Evolutionary conservation across 371 early-diverging fungal species (phyloP).

Genomic region (Zopfochytrium polystomum): DNA sequence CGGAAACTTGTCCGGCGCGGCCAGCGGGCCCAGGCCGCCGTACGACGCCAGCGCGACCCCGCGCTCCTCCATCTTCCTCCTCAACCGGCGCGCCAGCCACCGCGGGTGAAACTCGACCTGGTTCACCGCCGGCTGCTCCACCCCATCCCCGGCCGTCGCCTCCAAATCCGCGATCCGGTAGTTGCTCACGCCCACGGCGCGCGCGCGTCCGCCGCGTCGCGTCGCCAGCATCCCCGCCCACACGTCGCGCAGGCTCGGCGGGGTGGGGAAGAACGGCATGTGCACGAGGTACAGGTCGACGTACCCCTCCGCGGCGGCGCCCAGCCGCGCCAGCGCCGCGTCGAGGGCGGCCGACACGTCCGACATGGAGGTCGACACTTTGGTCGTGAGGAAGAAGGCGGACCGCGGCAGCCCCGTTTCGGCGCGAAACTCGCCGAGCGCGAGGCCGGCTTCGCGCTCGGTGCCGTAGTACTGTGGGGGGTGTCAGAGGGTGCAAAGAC

Average conservation of each 20-base stretch:
- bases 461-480: too few species aligned
- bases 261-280: conserved; percentile 55
- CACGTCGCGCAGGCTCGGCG: conserved; percentile 30
- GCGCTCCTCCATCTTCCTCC: not conserved
- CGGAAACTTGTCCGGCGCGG: conserved; percentile 20
- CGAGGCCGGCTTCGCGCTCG: too few species aligned
- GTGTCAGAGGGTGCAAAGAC: too few species aligned
- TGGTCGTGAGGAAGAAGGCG: conserved; percentile 31
- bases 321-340: conserved; percentile 62
- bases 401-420: conserved; percentile 20
- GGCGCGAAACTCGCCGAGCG: conserved; percentile 13
- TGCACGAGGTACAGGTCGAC: conserved; percentile 82
- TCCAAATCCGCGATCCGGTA: conserved; percentile 55
- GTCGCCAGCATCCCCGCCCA: conserved; percentile 45
- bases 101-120: conserved; percentile 28
- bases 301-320: conserved; percentile 53
- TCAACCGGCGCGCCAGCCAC: too few species aligned
- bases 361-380: conserved; percentile 13
- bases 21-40: conserved; percentile 25
- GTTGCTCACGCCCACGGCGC: conserved; percentile 66
- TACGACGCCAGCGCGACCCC: conserved; percentile 18
- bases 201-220: conserved; percentile 27
- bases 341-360: too few species aligned
- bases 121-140: not conserved
- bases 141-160: conserved; percentile 13